Conservation (phyloP, 1,284 basidiomycete species). For the Blastosporella zonata region DNA sequence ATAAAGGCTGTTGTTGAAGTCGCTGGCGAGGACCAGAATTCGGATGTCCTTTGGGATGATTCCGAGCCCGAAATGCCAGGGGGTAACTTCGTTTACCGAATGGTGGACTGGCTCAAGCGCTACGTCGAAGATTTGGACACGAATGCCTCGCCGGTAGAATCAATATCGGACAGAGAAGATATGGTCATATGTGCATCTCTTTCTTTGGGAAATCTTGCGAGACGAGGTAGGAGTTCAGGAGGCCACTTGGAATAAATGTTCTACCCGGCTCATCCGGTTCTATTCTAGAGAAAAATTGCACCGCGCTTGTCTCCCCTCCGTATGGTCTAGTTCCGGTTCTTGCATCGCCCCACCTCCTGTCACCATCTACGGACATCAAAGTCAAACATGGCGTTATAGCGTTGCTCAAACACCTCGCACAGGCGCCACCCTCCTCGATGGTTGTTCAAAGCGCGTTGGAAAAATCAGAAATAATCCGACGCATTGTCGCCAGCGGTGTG, state of each 20-base stretch:
- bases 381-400: constrained; percentile 84
- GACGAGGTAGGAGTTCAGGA: constrained; percentile 55
- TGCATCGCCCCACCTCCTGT: constrained; percentile 50
- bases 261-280: constrained; percentile 7
- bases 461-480: constrained; percentile 61
- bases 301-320: constrained; percentile 55
- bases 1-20: constrained; percentile 85
- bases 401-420: constrained; percentile 81
- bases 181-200: constrained; percentile 80
- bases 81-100: constrained; percentile 68
- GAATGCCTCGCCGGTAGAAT: constrained; percentile 6
- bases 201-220: constrained; percentile 77
- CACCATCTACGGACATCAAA: constrained; percentile 63
- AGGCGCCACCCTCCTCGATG: constrained; percentile 61
- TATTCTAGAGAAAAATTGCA: constrained; percentile 59
- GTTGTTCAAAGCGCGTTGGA: constrained; percentile 60
- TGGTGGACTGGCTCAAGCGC: constrained; percentile 75
- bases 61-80: constrained; percentile 55
- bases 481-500: constrained; percentile 62
- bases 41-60: constrained; percentile 70
- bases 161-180: constrained; percentile 56
- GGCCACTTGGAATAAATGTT: neutral
- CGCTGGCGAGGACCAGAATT: constrained; percentile 78
- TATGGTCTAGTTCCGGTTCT: constrained; percentile 49
- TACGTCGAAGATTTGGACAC: constrained; percentile 40